These are phyloP conservation scores for Sherardia arvensis DNA, from an alignment of 257 asterid species.

Conservation along the genomic window DNA sequence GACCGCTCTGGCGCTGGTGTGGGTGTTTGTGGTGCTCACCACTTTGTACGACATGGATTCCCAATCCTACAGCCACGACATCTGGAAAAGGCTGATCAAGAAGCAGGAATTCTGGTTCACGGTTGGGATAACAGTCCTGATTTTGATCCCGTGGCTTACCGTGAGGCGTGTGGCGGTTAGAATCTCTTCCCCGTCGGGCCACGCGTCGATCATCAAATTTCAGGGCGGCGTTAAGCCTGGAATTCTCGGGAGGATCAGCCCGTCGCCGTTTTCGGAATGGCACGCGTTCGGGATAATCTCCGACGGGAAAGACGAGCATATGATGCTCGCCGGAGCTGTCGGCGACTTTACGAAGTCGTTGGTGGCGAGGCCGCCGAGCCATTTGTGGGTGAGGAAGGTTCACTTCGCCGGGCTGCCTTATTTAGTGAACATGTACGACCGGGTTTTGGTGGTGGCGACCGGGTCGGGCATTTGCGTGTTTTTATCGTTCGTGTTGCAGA, in stretches of 20 bases:
- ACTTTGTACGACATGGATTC: slow-evolving; percentile 39
- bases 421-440: slow-evolving; percentile 48
- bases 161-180: slow-evolving; percentile 47
- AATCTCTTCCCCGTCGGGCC: slow-evolving; percentile 59
- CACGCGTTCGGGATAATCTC: slow-evolving; percentile 76
- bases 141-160: slow-evolving; percentile 48
- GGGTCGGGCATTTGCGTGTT: slow-evolving; percentile 73
- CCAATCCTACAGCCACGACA: slow-evolving; percentile 26
- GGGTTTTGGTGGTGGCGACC: slow-evolving; percentile 57
- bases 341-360: slow-evolving; percentile 61
- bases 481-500: slow-evolving; percentile 58
- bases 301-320: slow-evolving; percentile 45
- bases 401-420: slow-evolving; percentile 70
- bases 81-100: slow-evolving; percentile 22
- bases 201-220: slow-evolving; percentile 55
- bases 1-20: slow-evolving; percentile 43
- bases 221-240: slow-evolving; percentile 58
- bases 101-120: slow-evolving; percentile 58
- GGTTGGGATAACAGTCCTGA: slow-evolving; percentile 28
- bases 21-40: slow-evolving; percentile 46
- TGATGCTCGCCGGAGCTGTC: slow-evolving; percentile 78
- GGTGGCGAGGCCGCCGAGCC: slow-evolving; percentile 40
- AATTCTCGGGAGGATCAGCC: slow-evolving; percentile 60
- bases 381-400: slow-evolving; percentile 58
- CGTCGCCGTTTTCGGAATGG: slow-evolving; percentile 73